These are phyloP conservation scores for Phtheirospermum japonicum DNA, from an alignment of 257 asterid species.

Conservation along the genomic window DNA sequence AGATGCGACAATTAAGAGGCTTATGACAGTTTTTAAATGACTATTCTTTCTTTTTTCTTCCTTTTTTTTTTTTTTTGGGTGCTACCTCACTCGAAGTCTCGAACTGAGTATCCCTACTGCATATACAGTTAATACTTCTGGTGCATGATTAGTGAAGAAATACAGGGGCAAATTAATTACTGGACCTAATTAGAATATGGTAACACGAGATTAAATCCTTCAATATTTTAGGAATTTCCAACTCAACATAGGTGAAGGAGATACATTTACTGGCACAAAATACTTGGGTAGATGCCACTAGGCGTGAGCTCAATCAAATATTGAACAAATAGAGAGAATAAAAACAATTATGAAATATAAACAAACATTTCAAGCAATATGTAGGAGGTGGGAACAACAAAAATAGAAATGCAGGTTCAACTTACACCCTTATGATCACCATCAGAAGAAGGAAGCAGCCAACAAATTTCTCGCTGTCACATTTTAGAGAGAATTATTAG, in stretches of 20 bases:
- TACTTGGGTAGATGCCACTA: background rate
- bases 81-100: too few relatives aligned
- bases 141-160: background rate
- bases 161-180: too few relatives aligned
- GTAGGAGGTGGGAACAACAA: background rate
- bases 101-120: background rate
- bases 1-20: background rate
- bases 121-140: background rate
- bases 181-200: background rate
- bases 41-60: too few relatives aligned
- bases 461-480: constrained; percentile 82
- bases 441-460: constrained; percentile 81
- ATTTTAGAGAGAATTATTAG: constrained; percentile 28
- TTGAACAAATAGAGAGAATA: background rate
- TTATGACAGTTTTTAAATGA: background rate
- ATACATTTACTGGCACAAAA: background rate
- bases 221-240: background rate
- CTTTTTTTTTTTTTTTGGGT: too few relatives aligned
- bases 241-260: background rate
- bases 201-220: background rate
- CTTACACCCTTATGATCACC: constrained; percentile 93
- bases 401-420: constrained; percentile 24
- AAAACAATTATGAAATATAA: background rate
- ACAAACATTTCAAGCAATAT: constrained; percentile 9
- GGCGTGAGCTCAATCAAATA: constrained; percentile 1